Evolutionary conservation across 306 rosid species (phyloP), one percentile per base, ranked within the genome.

Genomic region (Pyrus pyrifolia): DNA sequence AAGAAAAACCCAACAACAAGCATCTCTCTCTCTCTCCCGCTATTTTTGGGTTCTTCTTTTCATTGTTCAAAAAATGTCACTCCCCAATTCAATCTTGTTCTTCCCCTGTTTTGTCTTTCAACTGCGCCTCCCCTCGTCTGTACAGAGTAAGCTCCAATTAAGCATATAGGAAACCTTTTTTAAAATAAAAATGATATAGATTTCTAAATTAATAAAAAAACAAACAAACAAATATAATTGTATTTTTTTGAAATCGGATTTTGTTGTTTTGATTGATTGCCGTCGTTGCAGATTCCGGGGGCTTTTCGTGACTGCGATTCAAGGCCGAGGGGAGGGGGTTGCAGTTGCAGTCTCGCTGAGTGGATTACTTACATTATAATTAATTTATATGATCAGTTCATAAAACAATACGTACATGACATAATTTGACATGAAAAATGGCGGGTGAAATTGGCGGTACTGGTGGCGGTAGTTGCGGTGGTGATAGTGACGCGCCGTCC

Each of bases 361-460:
- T 17, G 17, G 29, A 40, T 17, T 65, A 33, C 3, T 51, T 51
- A 0, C 67, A 62, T 52, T 70, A 23, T 30, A 10, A 5, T 17
- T 52, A 10, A 11, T 51, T 58, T 30, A 49, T 13, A 11, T 30
- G 5, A 69, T 17, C 6, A 12, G 21, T 31, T 53, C 8, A 33
- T 31, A 3, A 8, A 14, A 58, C 14, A 22, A 25, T 60, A 25
- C 44, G 11, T 21, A 9, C 12, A 38, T 35, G 70, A 66, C 49
- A 67, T 62, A 19, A 15, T 45, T 45, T 52, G 45, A 63, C 27
- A 44, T 73, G 77, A 73, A 67, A 17, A 66, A 85, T 87, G 91
- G 83, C 66, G 30, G 82, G 70, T 70, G 89, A 79, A 46, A 81
- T 4, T 17, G 68, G 40, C 30, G 67, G 25, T 44, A 14, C 51